phyloP scores from a whole-genome alignment of 805 yeast genomes.

The Candida ponderosae region DNA sequence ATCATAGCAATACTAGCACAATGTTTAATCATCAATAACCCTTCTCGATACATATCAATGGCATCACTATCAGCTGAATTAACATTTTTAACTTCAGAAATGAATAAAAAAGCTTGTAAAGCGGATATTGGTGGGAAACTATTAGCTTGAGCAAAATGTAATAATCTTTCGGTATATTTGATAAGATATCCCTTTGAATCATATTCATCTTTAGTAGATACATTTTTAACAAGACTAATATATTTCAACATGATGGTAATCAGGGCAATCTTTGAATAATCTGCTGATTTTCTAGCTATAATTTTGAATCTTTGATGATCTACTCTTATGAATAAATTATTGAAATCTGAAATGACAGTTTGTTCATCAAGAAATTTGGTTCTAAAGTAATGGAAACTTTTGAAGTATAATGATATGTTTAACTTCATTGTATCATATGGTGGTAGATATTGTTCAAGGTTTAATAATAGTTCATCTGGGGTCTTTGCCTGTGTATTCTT shows the following conservation, averaged over 20 bases:
- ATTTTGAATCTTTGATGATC: neutral
- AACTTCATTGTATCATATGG: neutral
- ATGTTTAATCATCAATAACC: neutral
- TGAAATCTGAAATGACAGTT: neutral
- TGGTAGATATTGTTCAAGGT: neutral
- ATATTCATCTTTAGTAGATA: neutral
- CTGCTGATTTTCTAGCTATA: neutral
- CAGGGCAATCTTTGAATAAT: neutral
- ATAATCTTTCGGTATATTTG: neutral
- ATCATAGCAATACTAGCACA: neutral
- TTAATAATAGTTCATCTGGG: neutral
- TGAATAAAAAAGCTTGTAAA: neutral
- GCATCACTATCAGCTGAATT: neutral
- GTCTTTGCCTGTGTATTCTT: neutral
- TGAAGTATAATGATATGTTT: too few species aligned
- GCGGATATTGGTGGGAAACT: neutral
- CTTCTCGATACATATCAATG: neutral
- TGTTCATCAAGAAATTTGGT: neutral
- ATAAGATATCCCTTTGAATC: neutral
- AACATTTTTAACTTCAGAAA: neutral
- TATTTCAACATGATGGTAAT: too few species aligned
- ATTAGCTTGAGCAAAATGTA: neutral
- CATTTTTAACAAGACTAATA: neutral
- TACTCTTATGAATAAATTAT: too few species aligned
- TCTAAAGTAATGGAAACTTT: neutral